phyloP scores from a whole-genome alignment of 2,329 filamentous ascomycete genomes.

The Aaosphaeria pasadenensis region DNA sequence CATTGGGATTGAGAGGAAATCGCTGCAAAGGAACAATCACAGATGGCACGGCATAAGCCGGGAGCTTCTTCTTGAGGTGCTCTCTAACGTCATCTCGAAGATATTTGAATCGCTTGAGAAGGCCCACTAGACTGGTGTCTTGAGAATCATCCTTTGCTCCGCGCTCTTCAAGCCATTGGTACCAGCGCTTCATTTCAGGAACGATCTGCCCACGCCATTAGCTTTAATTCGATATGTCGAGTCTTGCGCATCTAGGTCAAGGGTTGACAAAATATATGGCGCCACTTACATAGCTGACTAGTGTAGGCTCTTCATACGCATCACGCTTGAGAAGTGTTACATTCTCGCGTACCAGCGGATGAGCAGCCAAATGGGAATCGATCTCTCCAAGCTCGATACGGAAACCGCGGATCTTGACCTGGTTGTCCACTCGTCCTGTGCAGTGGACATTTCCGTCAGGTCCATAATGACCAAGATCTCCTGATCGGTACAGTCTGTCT shows the following conservation, averaged over 20 bases:
- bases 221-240: not conserved
- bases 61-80: constrained; percentile 68
- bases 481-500: constrained; percentile 83
- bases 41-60: constrained; percentile 72
- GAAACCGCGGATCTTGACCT: constrained; percentile 96
- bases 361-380: constrained; percentile 73
- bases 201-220: constrained; percentile 64
- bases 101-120: constrained; percentile 60
- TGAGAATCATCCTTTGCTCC: constrained; percentile 36
- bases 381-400: constrained; percentile 94
- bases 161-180: constrained; percentile 58
- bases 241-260: no score
- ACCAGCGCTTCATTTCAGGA: constrained; percentile 74
- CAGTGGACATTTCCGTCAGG: constrained; percentile 70
- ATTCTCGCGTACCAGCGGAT: constrained; percentile 76
- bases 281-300: constrained; percentile 59
- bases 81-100: constrained; percentile 61
- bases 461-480: constrained; percentile 77
- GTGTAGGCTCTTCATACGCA: constrained; percentile 76
- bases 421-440: constrained; percentile 77
- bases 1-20: constrained; percentile 64
- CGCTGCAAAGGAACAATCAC: constrained; percentile 70
- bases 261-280: not conserved
- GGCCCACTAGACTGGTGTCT: constrained; percentile 50
- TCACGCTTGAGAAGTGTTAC: constrained; percentile 82